Conservation (phyloP, 495 filamentous ascomycete genomes). For the Daldinia grandis region DNA sequence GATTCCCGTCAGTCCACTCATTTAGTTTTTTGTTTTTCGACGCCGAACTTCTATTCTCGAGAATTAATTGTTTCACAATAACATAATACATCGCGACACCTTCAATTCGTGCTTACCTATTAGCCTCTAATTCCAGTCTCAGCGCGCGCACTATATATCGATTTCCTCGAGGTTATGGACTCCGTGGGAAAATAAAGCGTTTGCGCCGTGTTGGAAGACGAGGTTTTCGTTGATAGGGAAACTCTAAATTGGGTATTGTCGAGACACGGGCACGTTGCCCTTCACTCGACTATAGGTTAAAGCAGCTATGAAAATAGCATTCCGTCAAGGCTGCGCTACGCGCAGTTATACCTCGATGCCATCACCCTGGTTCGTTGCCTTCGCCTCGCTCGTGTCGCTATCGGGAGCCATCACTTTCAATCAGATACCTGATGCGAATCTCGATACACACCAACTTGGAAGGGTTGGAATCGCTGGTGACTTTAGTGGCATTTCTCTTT, state of each 20-base stretch:
- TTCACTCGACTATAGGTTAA: constrained; percentile 22
- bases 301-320: constrained; percentile 53
- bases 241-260: constrained; percentile 22
- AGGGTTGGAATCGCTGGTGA: constrained; percentile 87
- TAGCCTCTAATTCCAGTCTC: constrained; percentile 4
- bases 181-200: constrained; percentile 23
- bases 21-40: constrained; percentile 34
- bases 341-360: constrained; percentile 38
- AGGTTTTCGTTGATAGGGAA: constrained; percentile 29
- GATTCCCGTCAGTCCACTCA: constrained; percentile 28
- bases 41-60: constrained; percentile 5
- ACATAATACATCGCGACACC: constrained; percentile 29
- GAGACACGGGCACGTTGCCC: constrained; percentile 35
- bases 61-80: constrained; percentile 1
- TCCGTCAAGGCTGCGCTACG: constrained; percentile 47
- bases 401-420: constrained; percentile 73
- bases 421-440: constrained; percentile 74
- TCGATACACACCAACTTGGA: constrained; percentile 84
- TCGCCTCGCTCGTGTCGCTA: constrained; percentile 56
- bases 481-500: constrained; percentile 90
- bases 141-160: background rate
- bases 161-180: constrained; percentile 40
- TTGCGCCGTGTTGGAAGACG: constrained; percentile 26
- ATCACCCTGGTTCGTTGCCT: constrained; percentile 46
- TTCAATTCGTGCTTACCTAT: constrained; percentile 3